phyloP scores from a whole-genome alignment of 1,284 basidiomycete species.

The Irpex sp. region DNA sequence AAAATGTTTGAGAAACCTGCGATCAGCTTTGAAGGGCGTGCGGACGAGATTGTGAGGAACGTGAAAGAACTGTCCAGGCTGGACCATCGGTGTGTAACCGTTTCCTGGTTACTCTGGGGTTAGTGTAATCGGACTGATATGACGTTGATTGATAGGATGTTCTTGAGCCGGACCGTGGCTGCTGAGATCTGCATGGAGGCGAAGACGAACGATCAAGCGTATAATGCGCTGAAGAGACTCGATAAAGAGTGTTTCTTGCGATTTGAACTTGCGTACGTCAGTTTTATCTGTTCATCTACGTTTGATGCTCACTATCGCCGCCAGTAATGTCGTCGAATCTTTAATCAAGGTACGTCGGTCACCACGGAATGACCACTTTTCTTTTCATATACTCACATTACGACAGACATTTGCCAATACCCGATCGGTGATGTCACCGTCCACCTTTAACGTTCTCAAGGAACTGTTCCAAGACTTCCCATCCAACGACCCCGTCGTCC shows the following conservation, averaged over 20 bases:
- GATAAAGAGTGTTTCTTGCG: constrained; percentile 55
- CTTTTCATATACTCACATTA: constrained; percentile 3
- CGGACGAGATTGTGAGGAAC: constrained; percentile 60
- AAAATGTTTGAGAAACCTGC: constrained; percentile 71
- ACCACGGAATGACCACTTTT: background rate
- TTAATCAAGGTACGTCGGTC: constrained; percentile 46
- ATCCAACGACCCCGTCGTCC: constrained; percentile 48
- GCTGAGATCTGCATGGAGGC: constrained; percentile 76
- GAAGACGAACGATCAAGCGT: constrained; percentile 59
- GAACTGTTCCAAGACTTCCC: constrained; percentile 62
- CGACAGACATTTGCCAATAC: constrained; percentile 62
- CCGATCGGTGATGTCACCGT: constrained; percentile 50
- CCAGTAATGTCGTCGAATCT: constrained; percentile 50
- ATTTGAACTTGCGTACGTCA: constrained; percentile 48
- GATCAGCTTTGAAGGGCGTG: constrained; percentile 41
- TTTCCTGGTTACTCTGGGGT: constrained; percentile 3
- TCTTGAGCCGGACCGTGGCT: constrained; percentile 70
- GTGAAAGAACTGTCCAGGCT: constrained; percentile 62
- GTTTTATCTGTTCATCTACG: constrained; percentile 1
- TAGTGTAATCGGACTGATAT: background rate
- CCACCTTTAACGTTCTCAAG: constrained; percentile 46
- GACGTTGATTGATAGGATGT: constrained; percentile 48
- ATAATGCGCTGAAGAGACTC: constrained; percentile 57
- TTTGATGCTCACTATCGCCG: background rate
- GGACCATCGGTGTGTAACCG: constrained; percentile 49